Conservation (phyloP, 169 alveolate species). For the Besnoitia besnoiti region DNA sequence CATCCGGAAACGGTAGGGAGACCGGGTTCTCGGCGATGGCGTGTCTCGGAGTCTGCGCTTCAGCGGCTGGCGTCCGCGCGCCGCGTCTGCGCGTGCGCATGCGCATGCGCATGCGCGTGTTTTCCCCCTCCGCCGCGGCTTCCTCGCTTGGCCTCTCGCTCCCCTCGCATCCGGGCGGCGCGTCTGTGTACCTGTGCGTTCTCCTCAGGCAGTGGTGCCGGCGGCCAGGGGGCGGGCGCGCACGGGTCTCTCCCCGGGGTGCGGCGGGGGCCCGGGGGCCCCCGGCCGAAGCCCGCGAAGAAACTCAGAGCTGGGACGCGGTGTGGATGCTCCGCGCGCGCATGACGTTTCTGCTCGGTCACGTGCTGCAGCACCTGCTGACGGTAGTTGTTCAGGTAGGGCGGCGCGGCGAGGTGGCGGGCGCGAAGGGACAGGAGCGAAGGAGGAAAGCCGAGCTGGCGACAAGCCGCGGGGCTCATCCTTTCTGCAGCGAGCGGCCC, state of each 20-base stretch:
- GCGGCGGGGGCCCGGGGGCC: neutral
- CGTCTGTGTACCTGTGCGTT: neutral
- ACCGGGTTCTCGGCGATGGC: neutral
- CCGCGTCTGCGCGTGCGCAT: neutral
- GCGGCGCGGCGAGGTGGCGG: neutral
- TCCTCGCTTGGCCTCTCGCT: neutral
- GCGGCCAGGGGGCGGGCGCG: neutral
- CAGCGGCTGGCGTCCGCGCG: neutral
- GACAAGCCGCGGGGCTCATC: too few species aligned
- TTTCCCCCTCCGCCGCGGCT: neutral
- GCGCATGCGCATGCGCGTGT: neutral
- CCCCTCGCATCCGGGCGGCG: neutral
- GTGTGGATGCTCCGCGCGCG: slow-evolving; percentile 19
- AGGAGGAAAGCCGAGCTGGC: too few species aligned
- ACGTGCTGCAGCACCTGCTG: slow-evolving; percentile 14
- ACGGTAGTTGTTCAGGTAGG: neutral
- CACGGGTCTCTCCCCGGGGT: neutral
- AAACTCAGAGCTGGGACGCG: neutral
- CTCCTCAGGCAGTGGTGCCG: neutral
- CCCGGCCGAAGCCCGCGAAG: neutral
- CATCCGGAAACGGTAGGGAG: slow-evolving; percentile 2
- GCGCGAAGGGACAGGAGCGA: too few species aligned
- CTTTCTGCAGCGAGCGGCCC: too few species aligned
- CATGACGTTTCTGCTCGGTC: neutral
- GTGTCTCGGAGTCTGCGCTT: too few species aligned